Evolutionary conservation across 2,329 filamentous ascomycete genomes (phyloP).

Genomic region (Aspergillus fumigatiaffinis): DNA sequence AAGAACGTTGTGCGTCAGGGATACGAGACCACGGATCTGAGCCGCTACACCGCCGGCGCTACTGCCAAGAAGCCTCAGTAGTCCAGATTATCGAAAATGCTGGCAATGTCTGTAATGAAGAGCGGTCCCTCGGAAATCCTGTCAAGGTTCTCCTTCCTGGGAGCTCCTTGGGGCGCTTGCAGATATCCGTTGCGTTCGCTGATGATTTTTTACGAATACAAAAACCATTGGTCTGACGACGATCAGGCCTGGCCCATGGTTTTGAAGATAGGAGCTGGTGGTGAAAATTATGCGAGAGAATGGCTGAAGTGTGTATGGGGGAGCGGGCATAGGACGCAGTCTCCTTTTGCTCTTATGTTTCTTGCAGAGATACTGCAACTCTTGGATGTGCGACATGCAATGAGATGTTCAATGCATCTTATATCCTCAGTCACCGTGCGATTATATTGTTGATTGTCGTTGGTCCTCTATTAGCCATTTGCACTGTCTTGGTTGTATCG

Average conservation of each 20-base stretch:
- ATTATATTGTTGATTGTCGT: neutral
- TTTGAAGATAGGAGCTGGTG: neutral
- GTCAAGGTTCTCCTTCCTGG: neutral
- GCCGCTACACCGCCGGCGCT: conserved; percentile 62
- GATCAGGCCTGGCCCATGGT: conserved; percentile 1
- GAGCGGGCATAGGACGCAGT: neutral
- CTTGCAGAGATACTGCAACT: neutral
- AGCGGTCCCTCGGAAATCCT: neutral
- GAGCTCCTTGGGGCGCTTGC: neutral
- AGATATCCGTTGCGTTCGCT: conserved; percentile 1
- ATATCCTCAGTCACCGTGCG: neutral
- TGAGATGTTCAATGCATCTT: neutral
- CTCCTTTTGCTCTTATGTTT: neutral
- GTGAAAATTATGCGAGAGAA: neutral
- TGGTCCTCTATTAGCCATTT: neutral
- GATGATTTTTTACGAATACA: conserved; percentile 9
- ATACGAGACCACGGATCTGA: conserved; percentile 73
- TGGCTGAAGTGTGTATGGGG: neutral
- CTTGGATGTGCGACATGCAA: neutral
- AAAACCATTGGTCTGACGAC: conserved; percentile 1
- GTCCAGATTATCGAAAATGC: conserved; percentile 1
- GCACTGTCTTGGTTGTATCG: neutral
- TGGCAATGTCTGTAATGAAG: neutral
- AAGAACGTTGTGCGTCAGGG: conserved; percentile 72
- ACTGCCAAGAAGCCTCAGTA: conserved; percentile 48